phyloP scores from a whole-genome alignment of 306 rosid genomes.

The Argentina anserina region DNA sequence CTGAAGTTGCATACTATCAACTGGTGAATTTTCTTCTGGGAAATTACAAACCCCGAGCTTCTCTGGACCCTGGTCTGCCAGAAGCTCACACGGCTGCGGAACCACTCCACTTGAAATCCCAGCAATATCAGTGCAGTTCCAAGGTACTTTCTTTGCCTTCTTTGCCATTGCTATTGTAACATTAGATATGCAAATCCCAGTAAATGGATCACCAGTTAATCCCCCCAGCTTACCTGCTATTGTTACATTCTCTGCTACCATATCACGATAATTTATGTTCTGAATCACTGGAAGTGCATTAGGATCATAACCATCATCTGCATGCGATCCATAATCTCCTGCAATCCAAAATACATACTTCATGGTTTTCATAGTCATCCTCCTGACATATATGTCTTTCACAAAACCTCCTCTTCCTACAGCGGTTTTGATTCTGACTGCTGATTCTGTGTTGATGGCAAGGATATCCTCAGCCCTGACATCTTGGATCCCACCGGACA shows the following conservation, averaged over 20 bases:
- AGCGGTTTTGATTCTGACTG: slow-evolving; percentile 68
- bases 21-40: slow-evolving; percentile 51
- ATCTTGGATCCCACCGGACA: slow-evolving; percentile 79
- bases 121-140: slow-evolving; percentile 62
- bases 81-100: slow-evolving; percentile 53
- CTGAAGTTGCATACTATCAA: slow-evolving; percentile 45
- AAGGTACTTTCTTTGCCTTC: slow-evolving; percentile 52
- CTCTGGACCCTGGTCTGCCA: slow-evolving; percentile 47
- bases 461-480: slow-evolving; percentile 70
- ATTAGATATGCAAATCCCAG: slow-evolving; percentile 70
- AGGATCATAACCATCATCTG: slow-evolving; percentile 55
- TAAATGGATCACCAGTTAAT: slow-evolving; percentile 52
- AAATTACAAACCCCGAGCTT: slow-evolving; percentile 35
- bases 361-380: slow-evolving; percentile 65
- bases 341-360: slow-evolving; percentile 85
- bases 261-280: slow-evolving; percentile 52
- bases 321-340: slow-evolving; percentile 71
- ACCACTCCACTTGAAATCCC: slow-evolving; percentile 61
- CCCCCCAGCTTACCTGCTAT: slow-evolving; percentile 71
- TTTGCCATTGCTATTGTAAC: slow-evolving; percentile 54
- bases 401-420: slow-evolving; percentile 81
- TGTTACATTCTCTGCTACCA: slow-evolving; percentile 62
- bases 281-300: slow-evolving; percentile 58
- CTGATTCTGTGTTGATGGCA: slow-evolving; percentile 60
- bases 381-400: slow-evolving; percentile 57